phyloP scores from a whole-genome alignment of 495 filamentous ascomycete genomes.

The Daldinia vernicosa region DNA sequence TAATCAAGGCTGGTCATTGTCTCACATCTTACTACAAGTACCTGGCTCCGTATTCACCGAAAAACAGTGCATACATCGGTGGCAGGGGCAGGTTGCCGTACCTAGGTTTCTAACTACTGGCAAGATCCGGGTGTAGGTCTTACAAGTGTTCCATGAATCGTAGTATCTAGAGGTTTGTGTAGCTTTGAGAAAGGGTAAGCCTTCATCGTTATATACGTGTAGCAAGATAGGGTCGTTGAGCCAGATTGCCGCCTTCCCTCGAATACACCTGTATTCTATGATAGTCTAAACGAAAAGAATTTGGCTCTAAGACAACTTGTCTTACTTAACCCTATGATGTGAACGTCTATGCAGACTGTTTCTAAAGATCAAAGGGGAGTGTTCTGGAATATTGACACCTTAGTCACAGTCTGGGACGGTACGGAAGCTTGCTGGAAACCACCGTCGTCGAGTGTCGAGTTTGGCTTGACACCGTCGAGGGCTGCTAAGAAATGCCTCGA shows the following conservation, averaged over 20 bases:
- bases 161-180: not conserved
- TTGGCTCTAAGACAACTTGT: not conserved
- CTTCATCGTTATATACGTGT: not conserved
- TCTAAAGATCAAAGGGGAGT: not conserved
- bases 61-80: not conserved
- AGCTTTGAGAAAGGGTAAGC: not conserved
- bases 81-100: not conserved
- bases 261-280: not conserved
- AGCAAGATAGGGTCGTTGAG: not conserved
- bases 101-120: not conserved
- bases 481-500: conserved; percentile 21
- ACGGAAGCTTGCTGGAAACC: not conserved
- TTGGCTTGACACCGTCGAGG: not conserved
- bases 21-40: not conserved
- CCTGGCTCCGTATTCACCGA: not conserved
- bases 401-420: not conserved
- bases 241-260: not conserved
- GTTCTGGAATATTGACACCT: conserved; percentile 22
- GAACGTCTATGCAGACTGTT: not conserved
- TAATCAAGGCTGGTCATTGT: not conserved
- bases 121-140: not conserved
- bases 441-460: not conserved
- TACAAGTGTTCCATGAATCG: not conserved
- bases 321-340: not conserved
- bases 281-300: not conserved